A percentile compares a stretch with the other conserved stretches of the same genome.
Conservation (phyloP, 2,329 filamentous ascomycete species). For the Diaporthe sp. region DNA sequence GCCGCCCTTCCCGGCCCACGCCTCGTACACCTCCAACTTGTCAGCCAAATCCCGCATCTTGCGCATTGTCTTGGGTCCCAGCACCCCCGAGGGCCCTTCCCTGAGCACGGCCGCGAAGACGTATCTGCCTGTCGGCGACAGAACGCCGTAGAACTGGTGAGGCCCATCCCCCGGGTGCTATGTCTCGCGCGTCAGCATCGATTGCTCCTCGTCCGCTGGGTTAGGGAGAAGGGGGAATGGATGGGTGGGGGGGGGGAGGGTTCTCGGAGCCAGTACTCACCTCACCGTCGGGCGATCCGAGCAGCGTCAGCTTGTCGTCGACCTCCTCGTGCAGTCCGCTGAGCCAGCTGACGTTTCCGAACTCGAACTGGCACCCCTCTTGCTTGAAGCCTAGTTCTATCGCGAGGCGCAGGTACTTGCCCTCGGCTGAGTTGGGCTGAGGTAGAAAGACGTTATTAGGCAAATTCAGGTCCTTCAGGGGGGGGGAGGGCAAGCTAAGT, state of each 20-base stretch:
- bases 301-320: slow-evolving; percentile 12
- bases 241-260: not conserved
- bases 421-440: not conserved
- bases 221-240: too few relatives aligned
- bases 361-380: not conserved
- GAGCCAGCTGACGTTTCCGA: slow-evolving; percentile 4
- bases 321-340: slow-evolving; percentile 14
- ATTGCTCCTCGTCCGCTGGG: not conserved
- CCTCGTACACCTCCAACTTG: not conserved
- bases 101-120: slow-evolving; percentile 15
- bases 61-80: not conserved
- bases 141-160: slow-evolving; percentile 17
- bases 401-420: slow-evolving; percentile 4
- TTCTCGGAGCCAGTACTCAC: not conserved
- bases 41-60: slow-evolving; percentile 4
- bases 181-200: not conserved
- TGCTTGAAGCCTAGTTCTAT: slow-evolving; percentile 1
- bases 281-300: not conserved
- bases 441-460: too few relatives aligned
- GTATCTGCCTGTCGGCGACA: not conserved
- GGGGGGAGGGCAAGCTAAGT: not conserved
- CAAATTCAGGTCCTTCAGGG: not conserved
- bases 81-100: not conserved
- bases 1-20: not conserved
- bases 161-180: not conserved